Conservation (phyloP, 2,329 filamentous ascomycete species). For the Alternaria brassicae region DNA sequence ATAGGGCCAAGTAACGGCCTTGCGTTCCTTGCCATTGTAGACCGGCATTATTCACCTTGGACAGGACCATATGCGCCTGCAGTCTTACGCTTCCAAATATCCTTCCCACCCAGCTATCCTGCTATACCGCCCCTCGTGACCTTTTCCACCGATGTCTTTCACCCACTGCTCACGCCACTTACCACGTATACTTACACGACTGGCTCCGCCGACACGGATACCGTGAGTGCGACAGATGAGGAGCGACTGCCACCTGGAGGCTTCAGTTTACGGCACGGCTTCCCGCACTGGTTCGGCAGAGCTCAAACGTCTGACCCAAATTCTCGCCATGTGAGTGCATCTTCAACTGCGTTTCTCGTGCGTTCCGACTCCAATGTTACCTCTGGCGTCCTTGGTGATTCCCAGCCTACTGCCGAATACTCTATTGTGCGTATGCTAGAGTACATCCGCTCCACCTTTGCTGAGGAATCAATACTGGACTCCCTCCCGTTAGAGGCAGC, state of each 20-base stretch:
- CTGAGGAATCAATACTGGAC: conserved; percentile 78
- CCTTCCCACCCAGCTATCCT: conserved; percentile 83
- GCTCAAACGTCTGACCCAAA: conserved; percentile 37
- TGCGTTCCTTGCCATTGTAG: conserved; percentile 11
- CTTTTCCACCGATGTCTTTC: conserved; percentile 92
- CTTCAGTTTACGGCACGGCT: conserved; percentile 89
- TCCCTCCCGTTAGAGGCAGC: conserved; percentile 79
- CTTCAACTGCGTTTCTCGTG: conserved; percentile 30
- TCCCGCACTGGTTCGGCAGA: conserved; percentile 82
- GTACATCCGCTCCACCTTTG: conserved; percentile 85
- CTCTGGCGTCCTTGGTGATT: conserved; percentile 12
- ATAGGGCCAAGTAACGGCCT: conserved; percentile 22
- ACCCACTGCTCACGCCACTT: conserved; percentile 87
- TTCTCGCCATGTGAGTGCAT: conserved; percentile 46
- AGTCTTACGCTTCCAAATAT: conserved; percentile 87
- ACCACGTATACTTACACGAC: conserved; percentile 96
- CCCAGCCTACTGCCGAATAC: conserved; percentile 18
- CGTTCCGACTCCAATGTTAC: conserved; percentile 16
- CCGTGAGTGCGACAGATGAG: conserved; percentile 82
- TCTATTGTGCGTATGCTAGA: conserved; percentile 67
- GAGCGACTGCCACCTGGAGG: conserved; percentile 85
- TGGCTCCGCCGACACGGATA: conserved; percentile 73
- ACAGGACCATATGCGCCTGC: conserved; percentile 87
- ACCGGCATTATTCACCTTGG: conserved; percentile 35
- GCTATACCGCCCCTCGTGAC: conserved; percentile 80